Percentiles rank a stretch among this genome's conserved stretches.
phyloP scores from a whole-genome alignment of 1,139 yeast species.

The Yarrowia galli region DNA sequence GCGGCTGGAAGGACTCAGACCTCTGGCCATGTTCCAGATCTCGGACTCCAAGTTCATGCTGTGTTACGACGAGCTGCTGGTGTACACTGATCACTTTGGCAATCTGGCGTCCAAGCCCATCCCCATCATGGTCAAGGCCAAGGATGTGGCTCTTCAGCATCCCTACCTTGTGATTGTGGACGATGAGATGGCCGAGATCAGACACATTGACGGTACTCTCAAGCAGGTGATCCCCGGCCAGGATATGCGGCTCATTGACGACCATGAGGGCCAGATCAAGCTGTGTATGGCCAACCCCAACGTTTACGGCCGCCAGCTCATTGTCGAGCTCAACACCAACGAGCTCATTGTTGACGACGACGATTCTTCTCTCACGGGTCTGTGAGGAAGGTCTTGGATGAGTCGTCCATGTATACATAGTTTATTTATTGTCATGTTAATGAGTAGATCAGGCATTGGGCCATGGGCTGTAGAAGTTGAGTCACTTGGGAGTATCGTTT shows the following conservation, averaged over 20 bases:
- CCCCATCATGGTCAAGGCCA: constrained; percentile 69
- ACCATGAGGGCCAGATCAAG: constrained; percentile 56
- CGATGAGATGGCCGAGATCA: constrained; percentile 73
- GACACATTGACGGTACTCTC: constrained; percentile 64
- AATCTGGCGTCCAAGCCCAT: constrained; percentile 64
- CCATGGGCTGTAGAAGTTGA: too few relatives aligned
- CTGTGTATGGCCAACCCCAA: constrained; percentile 75
- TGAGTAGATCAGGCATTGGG: too few relatives aligned
- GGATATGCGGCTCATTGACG: constrained; percentile 59
- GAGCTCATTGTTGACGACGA: constrained; percentile 51
- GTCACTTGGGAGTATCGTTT: too few relatives aligned
- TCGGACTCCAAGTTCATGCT: constrained; percentile 64
- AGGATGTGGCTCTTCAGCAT: constrained; percentile 61
- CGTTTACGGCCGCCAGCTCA: constrained; percentile 67
- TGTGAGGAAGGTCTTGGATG: constrained; percentile 41
- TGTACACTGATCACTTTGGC: constrained; percentile 73
- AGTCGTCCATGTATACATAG: constrained; percentile 19
- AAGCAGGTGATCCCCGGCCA: constrained; percentile 80
- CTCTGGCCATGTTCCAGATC: constrained; percentile 70
- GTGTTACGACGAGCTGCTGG: constrained; percentile 76
- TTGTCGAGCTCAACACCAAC: constrained; percentile 51
- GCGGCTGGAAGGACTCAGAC: constrained; percentile 51
- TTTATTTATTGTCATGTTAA: constrained; percentile 32
- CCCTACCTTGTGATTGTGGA: constrained; percentile 70
- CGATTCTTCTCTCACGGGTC: constrained; percentile 46